phyloP scores from a whole-genome alignment of 768 basidiomycete genomes.

The Pleurotus tuoliensis region DNA sequence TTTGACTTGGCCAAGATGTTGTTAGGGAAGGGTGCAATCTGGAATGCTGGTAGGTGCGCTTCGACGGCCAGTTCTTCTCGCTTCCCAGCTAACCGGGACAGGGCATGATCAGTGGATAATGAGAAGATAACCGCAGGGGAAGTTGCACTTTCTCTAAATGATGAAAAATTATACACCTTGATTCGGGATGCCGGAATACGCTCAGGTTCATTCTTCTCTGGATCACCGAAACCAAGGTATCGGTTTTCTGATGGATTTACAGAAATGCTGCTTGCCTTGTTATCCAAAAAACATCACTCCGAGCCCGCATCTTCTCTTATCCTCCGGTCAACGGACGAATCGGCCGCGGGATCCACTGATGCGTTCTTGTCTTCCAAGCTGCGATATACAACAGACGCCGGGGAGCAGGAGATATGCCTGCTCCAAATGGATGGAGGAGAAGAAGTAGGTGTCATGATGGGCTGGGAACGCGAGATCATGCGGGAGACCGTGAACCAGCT shows the following conservation, averaged over 20 bases:
- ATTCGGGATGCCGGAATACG: slow-evolving; percentile 94
- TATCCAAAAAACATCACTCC: slow-evolving; percentile 45
- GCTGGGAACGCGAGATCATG: slow-evolving; percentile 94
- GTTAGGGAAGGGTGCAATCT: slow-evolving; percentile 80
- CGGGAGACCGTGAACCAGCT: slow-evolving; percentile 67
- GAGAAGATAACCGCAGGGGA: slow-evolving; percentile 84
- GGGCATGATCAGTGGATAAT: slow-evolving; percentile 56
- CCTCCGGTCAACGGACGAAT: slow-evolving; percentile 47
- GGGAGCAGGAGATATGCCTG: slow-evolving; percentile 82
- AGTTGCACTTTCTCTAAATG: slow-evolving; percentile 83
- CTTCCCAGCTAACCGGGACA: neutral
- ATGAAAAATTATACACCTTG: slow-evolving; percentile 63
- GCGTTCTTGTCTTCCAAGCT: slow-evolving; percentile 72
- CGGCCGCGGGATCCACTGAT: slow-evolving; percentile 58
- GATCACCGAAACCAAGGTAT: neutral
- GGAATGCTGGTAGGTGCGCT: slow-evolving; percentile 72
- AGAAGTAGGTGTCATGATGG: slow-evolving; percentile 99
- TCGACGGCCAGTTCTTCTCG: neutral
- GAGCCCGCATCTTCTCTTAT: slow-evolving; percentile 29
- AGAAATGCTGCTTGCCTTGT: slow-evolving; percentile 71
- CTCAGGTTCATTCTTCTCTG: slow-evolving; percentile 52
- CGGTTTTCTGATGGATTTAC: slow-evolving; percentile 5
- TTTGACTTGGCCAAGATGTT: slow-evolving; percentile 59
- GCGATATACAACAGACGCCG: slow-evolving; percentile 60
- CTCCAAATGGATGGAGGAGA: slow-evolving; percentile 59